Percentiles rank a stretch among this genome's conserved stretches.
Evolutionary conservation across 345 rosid species (phyloP).

Genomic region (Hirschfeldia incana): DNA sequence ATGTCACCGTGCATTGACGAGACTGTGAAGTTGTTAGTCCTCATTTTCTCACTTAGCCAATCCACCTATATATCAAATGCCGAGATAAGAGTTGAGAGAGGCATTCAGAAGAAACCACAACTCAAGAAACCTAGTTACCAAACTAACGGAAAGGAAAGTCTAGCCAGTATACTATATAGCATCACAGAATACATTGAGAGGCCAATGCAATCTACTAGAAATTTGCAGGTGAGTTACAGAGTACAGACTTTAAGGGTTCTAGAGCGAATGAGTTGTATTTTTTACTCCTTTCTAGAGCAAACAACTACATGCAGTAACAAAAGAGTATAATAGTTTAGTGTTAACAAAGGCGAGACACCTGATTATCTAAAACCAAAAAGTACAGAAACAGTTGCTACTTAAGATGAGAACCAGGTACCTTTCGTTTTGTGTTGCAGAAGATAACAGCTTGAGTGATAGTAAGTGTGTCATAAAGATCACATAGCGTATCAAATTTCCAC

Average conservation of each 20-base stretch:
- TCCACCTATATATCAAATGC: constrained; percentile 64
- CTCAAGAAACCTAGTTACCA: neutral
- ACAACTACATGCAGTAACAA: neutral
- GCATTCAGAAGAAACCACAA: neutral
- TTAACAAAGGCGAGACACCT: neutral
- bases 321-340: neutral
- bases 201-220: neutral
- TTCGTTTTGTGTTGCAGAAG: constrained; percentile 93
- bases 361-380: constrained; percentile 41
- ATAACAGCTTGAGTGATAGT: constrained; percentile 95
- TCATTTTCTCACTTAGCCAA: constrained; percentile 98
- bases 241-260: neutral
- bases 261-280: neutral
- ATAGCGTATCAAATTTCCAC: constrained; percentile 96
- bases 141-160: neutral
- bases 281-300: neutral
- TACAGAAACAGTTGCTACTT: neutral
- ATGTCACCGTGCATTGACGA: constrained; percentile 99
- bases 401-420: constrained; percentile 49
- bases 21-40: constrained; percentile 79
- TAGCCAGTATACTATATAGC: neutral
- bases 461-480: constrained; percentile 94
- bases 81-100: neutral
- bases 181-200: neutral
- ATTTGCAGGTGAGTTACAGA: neutral